These are phyloP conservation scores for Besnoitia besnoiti DNA, from an alignment of 169 alveolate species.

Conservation along the genomic window DNA sequence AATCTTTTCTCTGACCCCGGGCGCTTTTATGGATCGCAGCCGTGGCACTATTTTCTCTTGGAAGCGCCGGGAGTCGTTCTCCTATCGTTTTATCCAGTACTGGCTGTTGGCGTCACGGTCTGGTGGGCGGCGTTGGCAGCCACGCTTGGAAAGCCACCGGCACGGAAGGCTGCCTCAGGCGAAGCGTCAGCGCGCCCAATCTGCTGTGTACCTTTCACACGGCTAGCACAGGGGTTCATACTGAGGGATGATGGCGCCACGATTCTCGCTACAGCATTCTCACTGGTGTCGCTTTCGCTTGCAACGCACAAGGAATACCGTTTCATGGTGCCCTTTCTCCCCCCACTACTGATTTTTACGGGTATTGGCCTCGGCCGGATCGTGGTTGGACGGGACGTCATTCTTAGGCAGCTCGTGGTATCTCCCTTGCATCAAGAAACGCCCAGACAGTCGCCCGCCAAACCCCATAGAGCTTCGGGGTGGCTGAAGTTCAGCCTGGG, in stretches of 20 bases:
- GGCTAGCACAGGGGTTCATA: neutral
- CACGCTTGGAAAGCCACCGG: neutral
- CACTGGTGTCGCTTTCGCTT: conserved; percentile 20
- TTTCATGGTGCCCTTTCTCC: conserved; percentile 35
- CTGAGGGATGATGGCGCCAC: conserved; percentile 20
- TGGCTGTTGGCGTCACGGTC: neutral
- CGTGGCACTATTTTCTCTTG: conserved; percentile 29
- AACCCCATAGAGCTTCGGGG: neutral
- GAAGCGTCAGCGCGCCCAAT: neutral
- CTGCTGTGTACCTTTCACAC: neutral
- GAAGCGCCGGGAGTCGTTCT: conserved; percentile 28
- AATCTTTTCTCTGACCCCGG: conserved; percentile 45
- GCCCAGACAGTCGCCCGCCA: neutral
- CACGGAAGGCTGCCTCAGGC: neutral
- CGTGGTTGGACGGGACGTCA: neutral
- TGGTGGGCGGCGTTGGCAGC: neutral
- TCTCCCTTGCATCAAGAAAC: neutral
- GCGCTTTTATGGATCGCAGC: conserved; percentile 21
- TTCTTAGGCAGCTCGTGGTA: neutral
- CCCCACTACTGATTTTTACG: neutral
- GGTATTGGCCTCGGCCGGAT: neutral
- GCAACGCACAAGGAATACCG: conserved; percentile 49
- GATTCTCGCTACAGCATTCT: neutral
- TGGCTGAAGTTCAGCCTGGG: neutral
- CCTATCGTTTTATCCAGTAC: conserved; percentile 25